Base-by-base conservation (phyloP, 805 yeast species). In the Saturnispora halmiae region DNA sequence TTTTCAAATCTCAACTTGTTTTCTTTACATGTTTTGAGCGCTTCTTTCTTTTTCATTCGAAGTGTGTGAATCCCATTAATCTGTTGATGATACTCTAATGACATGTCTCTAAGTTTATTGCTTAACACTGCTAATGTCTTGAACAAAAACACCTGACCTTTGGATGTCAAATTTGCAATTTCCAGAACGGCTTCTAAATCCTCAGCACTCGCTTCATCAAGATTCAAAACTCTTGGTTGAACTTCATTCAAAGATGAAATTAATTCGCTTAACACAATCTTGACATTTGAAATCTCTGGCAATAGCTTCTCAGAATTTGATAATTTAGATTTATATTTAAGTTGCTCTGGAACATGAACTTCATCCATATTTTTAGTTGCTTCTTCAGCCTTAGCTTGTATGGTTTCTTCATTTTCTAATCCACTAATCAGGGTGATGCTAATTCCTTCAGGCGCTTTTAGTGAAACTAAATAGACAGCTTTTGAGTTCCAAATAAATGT, bases 401-500 rank as follows among this genome's bases (percentile, higher is more conserved):
- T 36, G 11, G 41, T 37, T 4, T 45, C 40, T 4, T 35, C 37
- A n/a, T 42, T 40, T 5, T 44, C 40, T 1, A 30, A 8, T 3
- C 42, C 29, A 16, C 38, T 42, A 4, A 43, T 34, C 21, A 46
- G 31, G 3, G 47, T 37, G 10, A 50, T 34, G n/a, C 51, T 40
- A 35, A 50, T 5, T 42, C 38, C 30, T 31, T 41, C 33, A 22
- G 38, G 8, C 11, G 30, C 27, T 30, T 36, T 43, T 9, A 43
- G 5, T 13, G 44, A 44, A 32, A 50, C 34, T 2, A 51, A 52
- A 44, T 43, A 53, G 3, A 43, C 41, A 7, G 42, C 45, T n/a
- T 42, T 29, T 8, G 46, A 32, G 40, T 53, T 53, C 61, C 60
- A 58, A 6, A 51, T 45, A 15, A 50, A 40, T 45, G 55, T 52